These are phyloP conservation scores for Candida tammaniensis DNA, from an alignment of 805 yeast genomes.

Conservation along the genomic window DNA sequence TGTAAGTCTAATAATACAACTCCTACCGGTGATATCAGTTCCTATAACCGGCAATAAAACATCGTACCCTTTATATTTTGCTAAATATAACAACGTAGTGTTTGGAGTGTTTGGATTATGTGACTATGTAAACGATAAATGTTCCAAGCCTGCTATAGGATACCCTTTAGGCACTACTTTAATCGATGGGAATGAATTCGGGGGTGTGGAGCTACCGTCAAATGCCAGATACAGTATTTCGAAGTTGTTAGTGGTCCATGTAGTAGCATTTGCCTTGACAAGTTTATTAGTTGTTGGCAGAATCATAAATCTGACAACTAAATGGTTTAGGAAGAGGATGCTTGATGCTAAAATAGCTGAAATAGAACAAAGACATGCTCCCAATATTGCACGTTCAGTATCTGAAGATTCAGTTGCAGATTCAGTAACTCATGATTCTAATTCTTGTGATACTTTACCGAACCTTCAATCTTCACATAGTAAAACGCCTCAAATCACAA, in stretches of 20 bases:
- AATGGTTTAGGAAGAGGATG: slow-evolving; percentile 1
- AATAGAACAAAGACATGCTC: not conserved
- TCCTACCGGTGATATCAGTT: slow-evolving; percentile 40
- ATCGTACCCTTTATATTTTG: slow-evolving; percentile 24
- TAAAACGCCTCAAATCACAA: too few species aligned
- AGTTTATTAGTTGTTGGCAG: slow-evolving; percentile 13
- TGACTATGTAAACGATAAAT: slow-evolving; percentile 21
- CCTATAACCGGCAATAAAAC: slow-evolving; percentile 33
- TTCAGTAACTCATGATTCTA: too few species aligned
- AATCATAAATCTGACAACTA: not conserved
- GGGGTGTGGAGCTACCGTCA: slow-evolving; percentile 37
- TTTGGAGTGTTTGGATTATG: slow-evolving; percentile 47
- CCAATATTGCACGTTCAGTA: too few species aligned
- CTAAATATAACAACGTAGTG: slow-evolving; percentile 28
- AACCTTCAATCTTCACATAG: too few species aligned
- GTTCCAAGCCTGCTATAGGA: slow-evolving; percentile 37
- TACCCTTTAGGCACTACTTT: slow-evolving; percentile 20
- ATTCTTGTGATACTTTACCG: too few species aligned
- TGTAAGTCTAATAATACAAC: slow-evolving; percentile 33
- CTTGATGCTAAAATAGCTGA: slow-evolving; percentile 5
- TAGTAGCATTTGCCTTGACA: slow-evolving; percentile 34
- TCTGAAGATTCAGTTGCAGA: too few species aligned
- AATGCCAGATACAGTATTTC: slow-evolving; percentile 37
- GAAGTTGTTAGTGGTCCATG: slow-evolving; percentile 40
- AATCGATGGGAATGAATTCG: slow-evolving; percentile 1